These are phyloP conservation scores for Hypoxylon fragiforme DNA, from an alignment of 495 filamentous ascomycete species.

Conservation along the genomic window DNA sequence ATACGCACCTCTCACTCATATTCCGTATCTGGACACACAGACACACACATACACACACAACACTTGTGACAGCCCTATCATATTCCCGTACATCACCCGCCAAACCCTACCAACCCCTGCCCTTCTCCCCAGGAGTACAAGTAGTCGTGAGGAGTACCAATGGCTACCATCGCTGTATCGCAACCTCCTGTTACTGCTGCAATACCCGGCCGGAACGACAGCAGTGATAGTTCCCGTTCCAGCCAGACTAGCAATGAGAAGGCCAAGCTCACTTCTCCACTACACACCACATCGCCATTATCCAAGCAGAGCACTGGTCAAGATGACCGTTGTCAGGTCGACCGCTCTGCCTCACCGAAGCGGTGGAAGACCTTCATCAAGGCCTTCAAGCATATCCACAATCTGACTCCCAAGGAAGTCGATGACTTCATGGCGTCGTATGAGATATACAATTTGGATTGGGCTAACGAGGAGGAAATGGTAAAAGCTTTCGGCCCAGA, in stretches of 20 bases:
- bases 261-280: constrained; percentile 26
- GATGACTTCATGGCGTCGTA: constrained; percentile 70
- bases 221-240: constrained; percentile 39
- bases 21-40: not conserved
- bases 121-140: constrained; percentile 10
- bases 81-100: constrained; percentile 11
- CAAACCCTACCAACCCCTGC: constrained; percentile 5
- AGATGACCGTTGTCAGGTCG: constrained; percentile 32
- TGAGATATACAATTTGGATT: constrained; percentile 67
- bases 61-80: not conserved
- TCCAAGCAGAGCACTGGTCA: constrained; percentile 14
- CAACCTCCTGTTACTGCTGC: constrained; percentile 27
- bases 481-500: constrained; percentile 57
- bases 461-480: constrained; percentile 63
- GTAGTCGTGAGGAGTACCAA: constrained; percentile 22
- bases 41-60: constrained; percentile 1
- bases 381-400: constrained; percentile 59
- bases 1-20: not conserved
- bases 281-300: constrained; percentile 16
- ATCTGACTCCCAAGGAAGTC: constrained; percentile 61
- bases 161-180: constrained; percentile 32
- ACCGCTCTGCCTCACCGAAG: constrained; percentile 57
- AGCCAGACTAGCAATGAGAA: constrained; percentile 36
- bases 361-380: constrained; percentile 58
- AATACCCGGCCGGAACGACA: constrained; percentile 35